phyloP scores from a whole-genome alignment of 179 eudicot species.

The Gypsophila paniculata region DNA sequence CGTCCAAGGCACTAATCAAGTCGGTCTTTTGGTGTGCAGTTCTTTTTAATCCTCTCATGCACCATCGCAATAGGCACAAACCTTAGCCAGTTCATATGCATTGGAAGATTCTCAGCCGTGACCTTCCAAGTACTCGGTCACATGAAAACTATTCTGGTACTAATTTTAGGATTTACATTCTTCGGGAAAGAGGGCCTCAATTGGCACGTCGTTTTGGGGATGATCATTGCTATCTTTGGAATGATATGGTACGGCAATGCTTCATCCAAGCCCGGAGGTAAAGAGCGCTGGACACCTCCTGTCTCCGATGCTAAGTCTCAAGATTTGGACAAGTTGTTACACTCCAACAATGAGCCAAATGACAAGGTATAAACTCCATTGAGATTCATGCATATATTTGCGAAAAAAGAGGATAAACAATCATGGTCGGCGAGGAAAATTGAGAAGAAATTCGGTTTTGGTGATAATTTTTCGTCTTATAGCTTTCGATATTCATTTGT shows the following conservation, averaged over 20 bases:
- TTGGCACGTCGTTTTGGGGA: constrained; percentile 52
- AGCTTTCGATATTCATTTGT: background rate
- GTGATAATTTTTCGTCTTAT: constrained; percentile 14
- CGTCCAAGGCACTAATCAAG: background rate
- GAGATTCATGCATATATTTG: background rate
- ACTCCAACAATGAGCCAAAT: constrained; percentile 27
- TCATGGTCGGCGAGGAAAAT: background rate
- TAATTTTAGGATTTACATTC: constrained; percentile 53
- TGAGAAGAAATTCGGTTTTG: constrained; percentile 4
- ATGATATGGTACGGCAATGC: constrained; percentile 71
- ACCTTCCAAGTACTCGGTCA: constrained; percentile 73
- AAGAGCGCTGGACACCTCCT: constrained; percentile 35
- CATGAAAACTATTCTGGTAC: constrained; percentile 64
- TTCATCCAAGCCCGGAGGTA: constrained; percentile 66
- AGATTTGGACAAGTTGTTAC: constrained; percentile 33
- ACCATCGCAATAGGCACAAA: constrained; percentile 63
- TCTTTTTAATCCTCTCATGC: constrained; percentile 51
- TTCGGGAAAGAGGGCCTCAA: constrained; percentile 64
- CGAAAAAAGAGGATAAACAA: background rate
- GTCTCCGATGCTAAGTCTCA: constrained; percentile 29
- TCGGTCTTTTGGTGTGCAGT: constrained; percentile 30
- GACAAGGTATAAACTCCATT: constrained; percentile 36
- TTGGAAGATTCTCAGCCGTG: constrained; percentile 66
- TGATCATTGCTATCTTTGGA: constrained; percentile 54
- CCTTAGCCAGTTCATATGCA: constrained; percentile 75